Base-by-base conservation (phyloP, 495 filamentous ascomycete genomes). In the Penicillium robsamsonii region DNA sequence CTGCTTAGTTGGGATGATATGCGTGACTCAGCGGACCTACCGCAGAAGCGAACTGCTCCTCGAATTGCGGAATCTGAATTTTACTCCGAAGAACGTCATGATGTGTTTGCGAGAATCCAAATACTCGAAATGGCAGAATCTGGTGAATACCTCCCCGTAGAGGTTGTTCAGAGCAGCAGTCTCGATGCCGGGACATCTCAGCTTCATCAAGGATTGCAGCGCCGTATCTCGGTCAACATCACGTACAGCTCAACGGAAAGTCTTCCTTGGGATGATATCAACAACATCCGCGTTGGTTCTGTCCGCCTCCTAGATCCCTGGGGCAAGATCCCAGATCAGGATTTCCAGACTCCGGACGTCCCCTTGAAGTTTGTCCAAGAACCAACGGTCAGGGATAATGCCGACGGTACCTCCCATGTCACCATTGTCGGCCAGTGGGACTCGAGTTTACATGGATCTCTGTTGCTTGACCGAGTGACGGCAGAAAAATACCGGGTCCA, bases 1-100 rank as follows among this genome's bases (percentile, higher is more conserved):
- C 79, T 99, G 35, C 82, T 99, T 5, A 97, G 95, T 71, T 99
- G 94, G 94, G 94, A 99, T 70, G 95, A 96, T 65, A 96, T 99
- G 85, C 83, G 91, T 44, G 93, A 97, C 64, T 75, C 73, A 31
- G 68, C 70, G 7, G 77, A 76, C 55, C 62, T 9, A 5, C 80
- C 84, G 11, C 79, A 83, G 56, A 84, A 86, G 63, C 78, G 80
- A 30, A 88, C 86, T 64, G 77, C 77, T 35, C 84, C 92, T 7
- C 80, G 94, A 20, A 84, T 99, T 60, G 86, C 89, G 38, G 94
- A 99, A 69, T 84, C 87, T 1, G 91, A 97, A 59, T 99, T 92
- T 67, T 96, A 87, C 64, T 90, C 84, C 1, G 89, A 96, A 71
- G 94, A 97, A 70, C 83, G 88, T 64, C 94, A 99, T 66, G 95